Evolutionary conservation across 495 filamentous ascomycete genomes (phyloP).

Genomic region (Penicillium angulare): DNA sequence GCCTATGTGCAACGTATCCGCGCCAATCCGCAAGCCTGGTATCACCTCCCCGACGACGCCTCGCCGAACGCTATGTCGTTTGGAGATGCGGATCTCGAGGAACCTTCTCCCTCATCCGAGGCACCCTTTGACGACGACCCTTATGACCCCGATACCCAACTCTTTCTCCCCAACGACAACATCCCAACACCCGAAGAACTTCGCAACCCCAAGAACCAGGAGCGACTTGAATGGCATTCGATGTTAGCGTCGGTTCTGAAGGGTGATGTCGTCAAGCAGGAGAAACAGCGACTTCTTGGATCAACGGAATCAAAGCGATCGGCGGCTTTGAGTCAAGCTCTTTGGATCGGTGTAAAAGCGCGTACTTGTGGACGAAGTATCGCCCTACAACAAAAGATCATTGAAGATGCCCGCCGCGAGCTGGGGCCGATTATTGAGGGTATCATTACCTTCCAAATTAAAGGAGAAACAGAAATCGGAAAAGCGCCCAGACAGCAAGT

Average conservation of each 20-base stretch:
- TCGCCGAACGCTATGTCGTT: conserved; percentile 61
- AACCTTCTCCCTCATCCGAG: conserved; percentile 82
- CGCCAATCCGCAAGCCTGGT: conserved; percentile 63
- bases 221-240: conserved; percentile 94
- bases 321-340: conserved; percentile 70
- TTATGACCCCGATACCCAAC: conserved; percentile 89
- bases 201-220: conserved; percentile 81
- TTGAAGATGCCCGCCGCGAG: conserved; percentile 72
- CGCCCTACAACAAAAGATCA: conserved; percentile 74
- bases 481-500: conserved; percentile 85
- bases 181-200: conserved; percentile 87
- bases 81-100: conserved; percentile 85
- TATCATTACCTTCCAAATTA: conserved; percentile 89
- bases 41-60: conserved; percentile 71
- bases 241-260: conserved; percentile 96
- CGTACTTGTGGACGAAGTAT: conserved; percentile 79
- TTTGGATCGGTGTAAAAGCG: conserved; percentile 87
- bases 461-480: conserved; percentile 87
- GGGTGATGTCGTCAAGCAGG: conserved; percentile 94
- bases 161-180: conserved; percentile 83
- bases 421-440: conserved; percentile 75
- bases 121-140: conserved; percentile 75
- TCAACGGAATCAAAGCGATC: conserved; percentile 73
- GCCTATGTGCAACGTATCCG: conserved; percentile 76
- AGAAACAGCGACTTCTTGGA: conserved; percentile 92